Base-by-base conservation (phyloP, 148 eudicot genomes). In the Nepenthes mirabilis region DNA sequence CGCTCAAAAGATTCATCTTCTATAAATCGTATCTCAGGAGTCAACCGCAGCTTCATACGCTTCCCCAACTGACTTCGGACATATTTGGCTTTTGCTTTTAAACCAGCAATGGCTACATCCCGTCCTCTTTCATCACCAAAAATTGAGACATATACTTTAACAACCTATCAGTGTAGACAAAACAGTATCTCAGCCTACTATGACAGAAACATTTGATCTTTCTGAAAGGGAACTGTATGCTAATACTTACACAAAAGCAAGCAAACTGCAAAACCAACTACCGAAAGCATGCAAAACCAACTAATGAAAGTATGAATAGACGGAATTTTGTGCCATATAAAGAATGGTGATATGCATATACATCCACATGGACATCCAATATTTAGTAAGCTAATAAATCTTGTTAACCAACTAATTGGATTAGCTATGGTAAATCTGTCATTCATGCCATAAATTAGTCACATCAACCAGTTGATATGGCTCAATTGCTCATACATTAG, bases 51-150 rank as follows among this genome's bases (percentile, higher is more conserved):
- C 70, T 79, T 93, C 95, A 93, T 88, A 36, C 99, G 91, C 76
- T 63, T 84, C 6, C 97, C 99, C 34, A 93, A 75, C 72, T 77
- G 72, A 64, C 87, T 67, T 53, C 99, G 83, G 11, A 93, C 91
- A 68, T 93, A 93, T 72, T 86, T 93, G 57, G 87, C 82, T 82
- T 93, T 93, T 14, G 97, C 75, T 64, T 89, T 89, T 34, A 93
- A 65, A 66, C 97, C 97, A 62, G 97, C 65, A 54, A 93, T 65
- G 35, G 99, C 99, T 47, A 93, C 87, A 56, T 89, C 91, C 71
- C 87, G 85, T 49, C 97, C 99, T 78, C 99, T 82, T 69, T 93
- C 91, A 78, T 89, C 99, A 36, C 99, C 97, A 66, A 89, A 93
- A 57, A 93, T 84, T 51, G 99, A 93, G 34, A 93, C 85, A 78